Conservation (phyloP, 2,329 filamentous ascomycete genomes). For the Aureobasidium sp. region DNA sequence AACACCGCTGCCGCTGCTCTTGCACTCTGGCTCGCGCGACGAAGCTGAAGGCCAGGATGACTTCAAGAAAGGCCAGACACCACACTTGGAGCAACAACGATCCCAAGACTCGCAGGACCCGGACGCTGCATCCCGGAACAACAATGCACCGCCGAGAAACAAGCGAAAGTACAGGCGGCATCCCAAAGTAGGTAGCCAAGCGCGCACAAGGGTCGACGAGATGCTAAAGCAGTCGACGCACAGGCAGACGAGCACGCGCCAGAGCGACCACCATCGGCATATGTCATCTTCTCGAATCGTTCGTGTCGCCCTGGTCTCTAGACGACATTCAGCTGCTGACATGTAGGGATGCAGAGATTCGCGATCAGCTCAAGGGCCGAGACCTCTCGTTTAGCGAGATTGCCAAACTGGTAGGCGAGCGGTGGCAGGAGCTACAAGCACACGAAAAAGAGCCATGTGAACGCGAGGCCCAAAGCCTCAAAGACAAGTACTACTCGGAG, state of each 20-base stretch:
- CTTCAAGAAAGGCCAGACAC: conserved; percentile 39
- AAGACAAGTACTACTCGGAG: conserved; percentile 70
- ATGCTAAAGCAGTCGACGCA: conserved; percentile 16
- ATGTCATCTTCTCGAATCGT: conserved; percentile 83
- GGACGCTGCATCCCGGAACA: not conserved
- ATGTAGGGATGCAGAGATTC: conserved; percentile 50
- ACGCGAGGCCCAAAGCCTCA: conserved; percentile 62
- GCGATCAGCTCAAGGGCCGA: conserved; percentile 68
- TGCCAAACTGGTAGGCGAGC: conserved; percentile 72
- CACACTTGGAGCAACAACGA: conserved; percentile 14
- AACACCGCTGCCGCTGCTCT: not conserved
- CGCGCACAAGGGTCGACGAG: not conserved
- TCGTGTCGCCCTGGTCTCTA: conserved; percentile 31
- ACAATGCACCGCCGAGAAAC: conserved; percentile 20
- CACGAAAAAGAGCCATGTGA: conserved; percentile 67
- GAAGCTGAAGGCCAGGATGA: conserved; percentile 53
- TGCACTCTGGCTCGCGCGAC: conserved; percentile 32
- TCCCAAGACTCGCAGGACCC: conserved; percentile 21
- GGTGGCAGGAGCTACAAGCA: conserved; percentile 66
- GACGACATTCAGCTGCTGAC: not conserved
- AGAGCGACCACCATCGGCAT: conserved; percentile 72
- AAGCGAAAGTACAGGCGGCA: conserved; percentile 74
- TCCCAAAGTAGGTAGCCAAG: conserved; percentile 54
- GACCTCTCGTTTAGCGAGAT: conserved; percentile 77
- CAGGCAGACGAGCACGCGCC: conserved; percentile 73